These are phyloP conservation scores for Suillus plorans DNA, from an alignment of 768 basidiomycete species.

Conservation along the genomic window DNA sequence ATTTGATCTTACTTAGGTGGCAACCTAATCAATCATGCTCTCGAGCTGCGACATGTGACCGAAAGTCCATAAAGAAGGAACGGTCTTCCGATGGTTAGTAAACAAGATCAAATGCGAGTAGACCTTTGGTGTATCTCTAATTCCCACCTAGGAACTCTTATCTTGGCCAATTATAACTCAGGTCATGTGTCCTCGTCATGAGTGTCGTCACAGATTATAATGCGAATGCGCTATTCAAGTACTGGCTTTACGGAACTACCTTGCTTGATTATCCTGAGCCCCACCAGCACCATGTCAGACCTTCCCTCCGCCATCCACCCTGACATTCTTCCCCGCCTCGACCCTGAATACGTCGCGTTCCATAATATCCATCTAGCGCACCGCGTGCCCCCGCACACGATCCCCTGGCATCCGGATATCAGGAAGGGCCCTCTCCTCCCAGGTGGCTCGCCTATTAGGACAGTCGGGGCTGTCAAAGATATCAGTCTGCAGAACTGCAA, in stretches of 20 bases:
- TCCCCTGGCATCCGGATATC: slow-evolving; percentile 59
- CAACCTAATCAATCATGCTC: background rate
- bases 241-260: background rate
- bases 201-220: no score
- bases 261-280: background rate
- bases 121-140: background rate
- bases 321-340: slow-evolving; percentile 52
- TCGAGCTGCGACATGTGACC: background rate
- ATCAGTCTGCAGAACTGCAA: slow-evolving; percentile 47
- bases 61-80: background rate
- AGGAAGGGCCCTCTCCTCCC: slow-evolving; percentile 53
- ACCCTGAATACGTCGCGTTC: slow-evolving; percentile 63
- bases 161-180: background rate
- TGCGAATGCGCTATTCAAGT: background rate
- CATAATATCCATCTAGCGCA: slow-evolving; percentile 49
- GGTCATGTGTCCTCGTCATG: background rate
- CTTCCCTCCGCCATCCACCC: slow-evolving; percentile 57
- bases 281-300: slow-evolving; percentile 12
- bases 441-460: slow-evolving; percentile 52
- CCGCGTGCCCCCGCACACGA: slow-evolving; percentile 48
- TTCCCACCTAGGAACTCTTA: background rate
- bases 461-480: slow-evolving; percentile 55
- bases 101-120: background rate
- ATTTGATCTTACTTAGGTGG: background rate
- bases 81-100: background rate